A percentile compares a stretch with the other conserved stretches of the same genome.
phyloP scores from a whole-genome alignment of 805 yeast genomes.

The Metschnikowia colocasiae region DNA sequence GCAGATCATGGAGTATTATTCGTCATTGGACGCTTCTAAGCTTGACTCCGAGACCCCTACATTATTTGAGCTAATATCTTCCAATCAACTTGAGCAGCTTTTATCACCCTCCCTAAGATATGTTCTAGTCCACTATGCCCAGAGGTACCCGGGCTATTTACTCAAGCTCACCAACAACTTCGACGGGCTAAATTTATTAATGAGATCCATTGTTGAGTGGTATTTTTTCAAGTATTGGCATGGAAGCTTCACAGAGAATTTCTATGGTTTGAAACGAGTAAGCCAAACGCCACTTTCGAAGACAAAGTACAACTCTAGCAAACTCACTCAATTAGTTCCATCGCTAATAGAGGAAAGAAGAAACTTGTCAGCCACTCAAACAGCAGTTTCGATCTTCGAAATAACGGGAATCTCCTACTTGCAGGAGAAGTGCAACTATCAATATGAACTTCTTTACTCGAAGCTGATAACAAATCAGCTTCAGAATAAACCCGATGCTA shows the following conservation, averaged over 20 bases:
- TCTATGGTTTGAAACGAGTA: slow-evolving; percentile 80
- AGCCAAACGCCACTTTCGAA: slow-evolving; percentile 34
- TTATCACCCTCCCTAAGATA: slow-evolving; percentile 81
- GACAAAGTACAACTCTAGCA: slow-evolving; percentile 27
- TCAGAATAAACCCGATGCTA: slow-evolving; percentile 19
- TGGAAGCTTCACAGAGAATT: slow-evolving; percentile 84
- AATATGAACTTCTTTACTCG: slow-evolving; percentile 62
- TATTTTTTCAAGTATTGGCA: slow-evolving; percentile 70
- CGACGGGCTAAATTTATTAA: slow-evolving; percentile 67
- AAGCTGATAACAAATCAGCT: slow-evolving; percentile 50
- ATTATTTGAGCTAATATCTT: slow-evolving; percentile 79
- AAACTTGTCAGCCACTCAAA: slow-evolving; percentile 52
- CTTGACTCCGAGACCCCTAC: slow-evolving; percentile 79
- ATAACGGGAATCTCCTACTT: slow-evolving; percentile 66
- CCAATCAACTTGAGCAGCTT: slow-evolving; percentile 71
- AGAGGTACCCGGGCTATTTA: slow-evolving; percentile 67
- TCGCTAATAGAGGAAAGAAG: slow-evolving; percentile 48
- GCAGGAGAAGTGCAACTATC: slow-evolving; percentile 60
- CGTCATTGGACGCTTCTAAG: slow-evolving; percentile 72
- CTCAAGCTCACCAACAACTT: slow-evolving; percentile 61
- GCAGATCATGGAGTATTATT: slow-evolving; percentile 68
- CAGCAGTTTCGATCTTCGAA: slow-evolving; percentile 51
- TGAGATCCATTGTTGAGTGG: slow-evolving; percentile 68
- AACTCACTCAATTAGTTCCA: slow-evolving; percentile 36
- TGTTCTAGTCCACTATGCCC: slow-evolving; percentile 76